Evolutionary conservation across 2,329 filamentous ascomycete species (phyloP).

Genomic region (Calonectria multiphialidica): DNA sequence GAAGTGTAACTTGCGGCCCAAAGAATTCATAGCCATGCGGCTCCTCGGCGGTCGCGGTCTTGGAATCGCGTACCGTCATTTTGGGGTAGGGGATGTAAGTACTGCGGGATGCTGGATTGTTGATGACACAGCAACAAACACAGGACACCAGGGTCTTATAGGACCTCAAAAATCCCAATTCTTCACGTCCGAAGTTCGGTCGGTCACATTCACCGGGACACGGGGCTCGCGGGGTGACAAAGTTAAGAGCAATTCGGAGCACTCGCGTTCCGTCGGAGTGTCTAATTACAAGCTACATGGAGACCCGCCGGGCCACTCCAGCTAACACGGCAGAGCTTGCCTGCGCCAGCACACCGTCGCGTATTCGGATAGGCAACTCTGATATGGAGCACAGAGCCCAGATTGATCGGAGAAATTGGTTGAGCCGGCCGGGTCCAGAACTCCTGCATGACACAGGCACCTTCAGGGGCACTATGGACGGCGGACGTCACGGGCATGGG

Average conservation of each 20-base stretch:
- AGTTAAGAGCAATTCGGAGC: constrained; percentile 33
- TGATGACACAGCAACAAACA: neutral
- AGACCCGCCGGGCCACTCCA: constrained; percentile 10
- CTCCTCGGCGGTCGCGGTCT: constrained; percentile 39
- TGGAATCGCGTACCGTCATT: constrained; percentile 50
- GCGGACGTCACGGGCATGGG: neutral
- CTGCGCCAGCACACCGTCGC: neutral
- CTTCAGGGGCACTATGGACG: neutral
- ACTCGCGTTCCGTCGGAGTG: constrained; percentile 38
- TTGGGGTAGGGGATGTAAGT: constrained; percentile 7
- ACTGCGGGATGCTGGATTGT: neutral
- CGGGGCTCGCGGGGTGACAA: constrained; percentile 18
- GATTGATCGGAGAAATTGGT: constrained; percentile 31
- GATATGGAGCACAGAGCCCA: neutral
- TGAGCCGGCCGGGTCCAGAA: constrained; percentile 13
- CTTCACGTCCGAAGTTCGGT: neutral
- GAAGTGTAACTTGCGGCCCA: constrained; percentile 59
- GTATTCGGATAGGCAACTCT: constrained; percentile 13
- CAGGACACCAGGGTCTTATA: constrained; percentile 7
- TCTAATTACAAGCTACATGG: constrained; percentile 30
- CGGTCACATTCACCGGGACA: constrained; percentile 19
- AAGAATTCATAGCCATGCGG: constrained; percentile 64
- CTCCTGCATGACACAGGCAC: neutral
- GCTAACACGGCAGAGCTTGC: neutral
- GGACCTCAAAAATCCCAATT: neutral